A percentile compares a stretch with the other conserved stretches of the same genome.
These are phyloP conservation scores for Penicillium crustosum DNA, from an alignment of 2,329 filamentous ascomycete species.

Conservation along the genomic window DNA sequence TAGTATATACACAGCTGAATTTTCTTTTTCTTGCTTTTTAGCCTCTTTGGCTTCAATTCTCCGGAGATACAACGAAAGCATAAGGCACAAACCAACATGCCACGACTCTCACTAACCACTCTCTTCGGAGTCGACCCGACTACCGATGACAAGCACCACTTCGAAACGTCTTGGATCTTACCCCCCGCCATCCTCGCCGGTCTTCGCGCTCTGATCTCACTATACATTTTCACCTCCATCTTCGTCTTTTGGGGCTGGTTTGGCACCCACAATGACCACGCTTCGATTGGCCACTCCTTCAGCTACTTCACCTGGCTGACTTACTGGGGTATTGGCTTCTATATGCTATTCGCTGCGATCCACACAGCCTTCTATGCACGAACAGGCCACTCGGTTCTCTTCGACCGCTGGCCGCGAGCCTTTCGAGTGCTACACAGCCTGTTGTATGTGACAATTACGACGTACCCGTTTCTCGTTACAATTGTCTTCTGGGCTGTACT, in stretches of 20 bases:
- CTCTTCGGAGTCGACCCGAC: conserved; percentile 39
- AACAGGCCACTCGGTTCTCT: conserved; percentile 53
- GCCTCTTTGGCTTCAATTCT: neutral
- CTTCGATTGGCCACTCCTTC: conserved; percentile 58
- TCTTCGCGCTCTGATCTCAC: conserved; percentile 48
- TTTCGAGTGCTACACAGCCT: conserved; percentile 66
- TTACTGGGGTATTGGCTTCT: conserved; percentile 81
- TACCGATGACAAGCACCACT: conserved; percentile 58
- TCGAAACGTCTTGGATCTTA: conserved; percentile 80
- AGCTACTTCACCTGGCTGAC: conserved; percentile 81
- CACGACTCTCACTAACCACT: conserved; percentile 15
- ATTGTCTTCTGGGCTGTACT: conserved; percentile 69
- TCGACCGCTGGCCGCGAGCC: conserved; percentile 59
- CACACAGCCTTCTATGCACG: conserved; percentile 69
- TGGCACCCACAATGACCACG: conserved; percentile 54
- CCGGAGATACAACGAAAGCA: neutral
- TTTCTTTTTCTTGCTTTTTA: neutral
- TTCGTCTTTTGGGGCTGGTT: conserved; percentile 69
- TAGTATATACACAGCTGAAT: neutral
- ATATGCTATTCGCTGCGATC: conserved; percentile 65
- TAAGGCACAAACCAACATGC: conserved; percentile 16
- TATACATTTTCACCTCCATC: conserved; percentile 68
- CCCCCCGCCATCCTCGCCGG: conserved; percentile 62
- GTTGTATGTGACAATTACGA: conserved; percentile 63
- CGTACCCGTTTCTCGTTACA: conserved; percentile 68